Evolutionary conservation across 1,284 basidiomycete genomes (phyloP).

Genomic region (Cryptococcus deneoformans): DNA sequence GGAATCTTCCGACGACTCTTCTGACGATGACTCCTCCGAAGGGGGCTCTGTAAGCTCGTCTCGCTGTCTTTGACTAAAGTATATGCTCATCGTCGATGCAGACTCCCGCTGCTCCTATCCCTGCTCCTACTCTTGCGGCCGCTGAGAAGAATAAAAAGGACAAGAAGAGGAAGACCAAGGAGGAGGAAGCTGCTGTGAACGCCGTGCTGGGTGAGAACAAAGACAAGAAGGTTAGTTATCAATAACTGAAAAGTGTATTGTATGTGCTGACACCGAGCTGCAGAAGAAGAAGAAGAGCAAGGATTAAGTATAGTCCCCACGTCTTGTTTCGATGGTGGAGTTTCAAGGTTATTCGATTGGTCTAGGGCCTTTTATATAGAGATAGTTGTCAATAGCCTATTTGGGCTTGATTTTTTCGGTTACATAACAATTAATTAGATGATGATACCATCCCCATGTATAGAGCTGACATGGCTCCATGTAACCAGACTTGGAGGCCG

Average conservation of each 20-base stretch:
- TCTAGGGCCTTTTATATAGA: too few species aligned
- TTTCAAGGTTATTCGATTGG: too few species aligned
- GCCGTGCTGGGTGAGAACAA: conserved; percentile 8
- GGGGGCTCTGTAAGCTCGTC: neutral
- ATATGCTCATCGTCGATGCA: conserved; percentile 1
- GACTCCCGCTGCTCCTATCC: conserved; percentile 5
- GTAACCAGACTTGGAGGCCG: too few species aligned
- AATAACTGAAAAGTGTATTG: neutral
- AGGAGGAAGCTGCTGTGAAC: conserved; percentile 15
- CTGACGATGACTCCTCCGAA: conserved; percentile 3
- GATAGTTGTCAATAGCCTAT: too few species aligned
- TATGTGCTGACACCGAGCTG: neutral
- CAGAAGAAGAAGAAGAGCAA: conserved; percentile 20
- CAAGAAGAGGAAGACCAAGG: conserved; percentile 39
- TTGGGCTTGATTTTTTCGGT: too few species aligned
- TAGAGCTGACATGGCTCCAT: too few species aligned
- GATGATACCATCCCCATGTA: too few species aligned
- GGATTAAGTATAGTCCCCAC: conserved; percentile 3
- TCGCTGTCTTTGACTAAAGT: neutral
- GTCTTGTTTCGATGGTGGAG: too few species aligned
- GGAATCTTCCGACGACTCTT: conserved; percentile 7
- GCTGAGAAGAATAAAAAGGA: conserved; percentile 23
- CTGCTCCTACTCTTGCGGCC: conserved; percentile 15
- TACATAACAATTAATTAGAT: too few species aligned
- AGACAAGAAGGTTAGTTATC: conserved; percentile 23